Base-by-base conservation (phyloP, 495 filamentous ascomycete genomes). In the Lasiosphaeris hirsuta region DNA sequence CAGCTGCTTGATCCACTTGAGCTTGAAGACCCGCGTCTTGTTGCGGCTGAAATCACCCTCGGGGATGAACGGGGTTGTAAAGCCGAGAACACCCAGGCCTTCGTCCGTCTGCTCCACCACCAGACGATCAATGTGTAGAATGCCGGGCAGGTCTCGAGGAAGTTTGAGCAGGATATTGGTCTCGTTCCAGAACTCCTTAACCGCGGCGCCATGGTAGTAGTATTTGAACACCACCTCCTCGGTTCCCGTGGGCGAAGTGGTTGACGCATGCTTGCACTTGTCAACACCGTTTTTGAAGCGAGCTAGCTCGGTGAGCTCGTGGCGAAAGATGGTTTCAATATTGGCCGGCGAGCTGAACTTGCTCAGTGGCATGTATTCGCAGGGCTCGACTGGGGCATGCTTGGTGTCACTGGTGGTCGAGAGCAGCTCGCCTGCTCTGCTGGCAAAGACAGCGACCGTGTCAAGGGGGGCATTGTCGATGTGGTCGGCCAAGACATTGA, bases 1-100 rank as follows among this genome's bases (percentile, higher is more conserved):
- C 15, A 73, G 69, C 52, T 75, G 68, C 51, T 72, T 44, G 33
- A 73, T 36, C 59, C 63, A 74, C 48, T 73, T 63, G 41, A 72
- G 71, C 60, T 64, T 63, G 40, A 73, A 71, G 11, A 57, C 34
- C 19, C 54, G 67, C 4, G 51, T 35, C 3, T 65, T 63, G 54
- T 58, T 41, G 56, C 66, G 63, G n/a, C 53, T 58, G 14, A 75
- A 60, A 34, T 51, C 71, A 52, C 57, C 64, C 37, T 65, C 69
- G 55, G 63, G 58, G 36, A 73, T 65, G 48, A 66, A 74, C 14
- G 57, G 61, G 23, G 66, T 71, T 59, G 69, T 75, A 59, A 75
- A 73, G 45, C 72, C 69, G 58, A 75, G 64, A 10, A 75, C 66
- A 9, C 63, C 55, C 60, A 62, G 64, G 48, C 35, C 17, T n/a